These are phyloP conservation scores for Eucalyptus grandis DNA, from an alignment of 345 rosid genomes.

Conservation along the genomic window DNA sequence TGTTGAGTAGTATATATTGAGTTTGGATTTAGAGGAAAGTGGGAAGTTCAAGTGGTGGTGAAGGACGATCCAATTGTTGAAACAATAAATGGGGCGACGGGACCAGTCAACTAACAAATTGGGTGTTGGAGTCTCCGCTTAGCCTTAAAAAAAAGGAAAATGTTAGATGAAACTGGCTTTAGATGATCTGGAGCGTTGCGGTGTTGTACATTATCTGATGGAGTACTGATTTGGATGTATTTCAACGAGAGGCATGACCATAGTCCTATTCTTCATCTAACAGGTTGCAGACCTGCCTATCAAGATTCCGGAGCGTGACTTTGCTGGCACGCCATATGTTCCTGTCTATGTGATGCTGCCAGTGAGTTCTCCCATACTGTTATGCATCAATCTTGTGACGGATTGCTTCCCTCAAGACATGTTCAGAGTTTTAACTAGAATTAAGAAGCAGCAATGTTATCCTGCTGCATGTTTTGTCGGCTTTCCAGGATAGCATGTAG, in stretches of 20 bases:
- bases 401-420: background rate
- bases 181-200: background rate
- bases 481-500: background rate
- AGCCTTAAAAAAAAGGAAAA: background rate
- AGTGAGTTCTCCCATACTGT: constrained; percentile 20
- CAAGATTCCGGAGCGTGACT: constrained; percentile 53
- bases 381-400: background rate
- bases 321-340: constrained; percentile 60
- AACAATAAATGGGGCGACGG: background rate
- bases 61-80: background rate
- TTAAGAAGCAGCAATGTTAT: background rate
- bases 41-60: background rate
- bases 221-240: background rate
- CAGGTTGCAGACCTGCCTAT: background rate
- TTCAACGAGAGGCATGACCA: background rate
- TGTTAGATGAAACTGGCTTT: background rate
- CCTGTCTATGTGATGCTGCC: constrained; percentile 97
- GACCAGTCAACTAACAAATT: background rate
- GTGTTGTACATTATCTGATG: background rate
- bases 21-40: background rate
- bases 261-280: background rate
- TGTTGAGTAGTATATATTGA: background rate
- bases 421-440: background rate
- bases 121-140: background rate
- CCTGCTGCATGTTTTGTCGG: background rate